Evolutionary conservation across 225 moss, liverwort and hornwort genomes (phyloP).

Genomic region (Marchantia polymorpha): DNA sequence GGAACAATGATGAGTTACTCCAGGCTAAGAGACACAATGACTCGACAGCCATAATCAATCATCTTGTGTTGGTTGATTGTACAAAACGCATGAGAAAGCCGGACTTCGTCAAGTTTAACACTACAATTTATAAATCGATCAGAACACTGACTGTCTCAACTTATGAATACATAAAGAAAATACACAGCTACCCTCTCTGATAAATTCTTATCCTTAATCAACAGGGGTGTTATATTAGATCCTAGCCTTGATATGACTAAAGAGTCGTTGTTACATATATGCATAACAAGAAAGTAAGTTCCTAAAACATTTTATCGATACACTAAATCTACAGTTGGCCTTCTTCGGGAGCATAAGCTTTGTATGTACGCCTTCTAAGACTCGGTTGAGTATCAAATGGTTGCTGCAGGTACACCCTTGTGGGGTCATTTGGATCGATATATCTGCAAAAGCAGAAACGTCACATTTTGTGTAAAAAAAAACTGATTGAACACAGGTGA

Average conservation of each 20-base stretch:
- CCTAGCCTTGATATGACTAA: background rate
- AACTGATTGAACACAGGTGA: background rate
- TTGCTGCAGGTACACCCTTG: conserved; percentile 89
- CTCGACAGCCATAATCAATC: background rate
- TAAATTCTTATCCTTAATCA: background rate
- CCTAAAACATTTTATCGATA: conserved; percentile 16
- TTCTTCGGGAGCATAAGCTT: conserved; percentile 53
- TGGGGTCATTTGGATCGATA: conserved; percentile 92
- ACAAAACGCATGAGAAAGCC: background rate
- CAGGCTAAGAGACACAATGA: background rate
- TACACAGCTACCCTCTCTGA: background rate
- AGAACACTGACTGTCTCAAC: background rate
- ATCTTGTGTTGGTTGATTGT: background rate
- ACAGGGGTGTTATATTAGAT: no score
- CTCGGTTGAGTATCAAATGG: conserved; percentile 73
- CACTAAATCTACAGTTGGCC: conserved; percentile 41
- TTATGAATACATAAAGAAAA: no score
- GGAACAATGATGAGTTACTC: background rate
- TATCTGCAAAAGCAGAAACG: conserved; percentile 56
- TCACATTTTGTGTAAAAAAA: no score
- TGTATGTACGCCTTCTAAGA: conserved; percentile 83
- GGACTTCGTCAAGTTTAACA: background rate
- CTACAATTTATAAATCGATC: background rate
- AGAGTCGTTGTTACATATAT: no score
- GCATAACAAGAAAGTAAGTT: conserved; percentile 12